Evolutionary conservation across 176 grass and related monocot genomes (phyloP).

Genomic region (Triticum urartu): DNA sequence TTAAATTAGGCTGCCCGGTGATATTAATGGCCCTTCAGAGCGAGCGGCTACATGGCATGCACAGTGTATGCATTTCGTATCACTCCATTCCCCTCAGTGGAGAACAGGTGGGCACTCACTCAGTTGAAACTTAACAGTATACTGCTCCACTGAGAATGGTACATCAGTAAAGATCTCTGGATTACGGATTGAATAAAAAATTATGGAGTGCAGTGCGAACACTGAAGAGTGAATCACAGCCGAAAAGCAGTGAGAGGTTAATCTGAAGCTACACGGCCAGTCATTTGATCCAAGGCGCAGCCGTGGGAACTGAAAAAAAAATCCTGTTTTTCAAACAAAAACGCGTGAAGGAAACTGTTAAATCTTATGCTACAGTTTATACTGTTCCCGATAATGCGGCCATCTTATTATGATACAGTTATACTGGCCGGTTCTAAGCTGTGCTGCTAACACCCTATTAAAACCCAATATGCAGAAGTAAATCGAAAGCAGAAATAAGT

Average conservation of each 20-base stretch:
- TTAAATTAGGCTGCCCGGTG: slow-evolving; percentile 21
- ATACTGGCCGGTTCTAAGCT: too few relatives aligned
- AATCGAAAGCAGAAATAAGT: not conserved
- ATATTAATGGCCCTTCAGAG: slow-evolving; percentile 21
- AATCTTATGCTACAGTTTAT: not conserved
- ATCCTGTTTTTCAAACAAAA: not conserved
- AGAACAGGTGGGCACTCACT: not conserved
- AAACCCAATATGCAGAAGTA: not conserved
- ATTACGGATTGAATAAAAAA: not conserved
- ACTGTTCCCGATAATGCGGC: not conserved
- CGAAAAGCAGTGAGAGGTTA: not conserved
- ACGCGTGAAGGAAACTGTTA: not conserved
- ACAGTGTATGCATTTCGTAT: not conserved
- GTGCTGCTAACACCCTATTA: not conserved
- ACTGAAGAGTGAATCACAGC: not conserved
- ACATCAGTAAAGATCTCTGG: not conserved
- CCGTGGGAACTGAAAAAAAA: not conserved
- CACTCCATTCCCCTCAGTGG: not conserved
- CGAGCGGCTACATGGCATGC: slow-evolving; percentile 19
- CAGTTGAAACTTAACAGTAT: not conserved
- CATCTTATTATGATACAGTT: too few relatives aligned
- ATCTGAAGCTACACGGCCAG: not conserved
- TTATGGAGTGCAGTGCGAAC: not conserved
- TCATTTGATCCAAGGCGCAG: not conserved
- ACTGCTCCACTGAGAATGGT: not conserved